Evolutionary conservation across 1,284 basidiomycete genomes (phyloP).

Genomic region (Cutaneotrichosporon sp.): DNA sequence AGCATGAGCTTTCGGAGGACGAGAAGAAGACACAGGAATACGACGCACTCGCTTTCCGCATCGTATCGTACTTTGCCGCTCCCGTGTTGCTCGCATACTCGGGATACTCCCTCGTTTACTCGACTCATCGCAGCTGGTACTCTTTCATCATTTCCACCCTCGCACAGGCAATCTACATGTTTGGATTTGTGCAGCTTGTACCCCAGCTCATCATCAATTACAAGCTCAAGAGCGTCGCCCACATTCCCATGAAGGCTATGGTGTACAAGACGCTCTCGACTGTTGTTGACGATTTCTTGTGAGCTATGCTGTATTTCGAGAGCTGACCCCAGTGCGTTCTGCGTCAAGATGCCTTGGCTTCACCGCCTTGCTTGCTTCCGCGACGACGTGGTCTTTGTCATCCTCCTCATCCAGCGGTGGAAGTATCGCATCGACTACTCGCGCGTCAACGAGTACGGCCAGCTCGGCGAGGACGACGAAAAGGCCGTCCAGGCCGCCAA

Average conservation of each 20-base stretch:
- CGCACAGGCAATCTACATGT: constrained; percentile 63
- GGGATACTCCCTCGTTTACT: constrained; percentile 65
- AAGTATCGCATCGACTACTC: constrained; percentile 93
- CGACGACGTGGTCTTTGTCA: constrained; percentile 79
- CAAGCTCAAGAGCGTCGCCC: constrained; percentile 72
- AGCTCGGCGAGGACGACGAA: constrained; percentile 58
- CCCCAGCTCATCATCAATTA: constrained; percentile 90
- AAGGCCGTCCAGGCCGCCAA: constrained; percentile 20
- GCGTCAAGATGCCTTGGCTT: constrained; percentile 92
- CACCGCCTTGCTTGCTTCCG: constrained; percentile 65
- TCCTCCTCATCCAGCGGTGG: constrained; percentile 67
- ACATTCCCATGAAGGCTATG: constrained; percentile 80
- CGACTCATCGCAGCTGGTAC: constrained; percentile 88
- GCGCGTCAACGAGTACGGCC: constrained; percentile 93
- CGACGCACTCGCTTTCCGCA: constrained; percentile 56
- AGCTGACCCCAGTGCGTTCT: constrained; percentile 42
- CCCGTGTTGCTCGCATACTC: constrained; percentile 84
- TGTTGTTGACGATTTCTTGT: constrained; percentile 85
- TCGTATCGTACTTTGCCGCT: constrained; percentile 82
- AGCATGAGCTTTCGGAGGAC: constrained; percentile 87
- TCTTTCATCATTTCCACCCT: constrained; percentile 77
- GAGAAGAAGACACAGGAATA: constrained; percentile 98
- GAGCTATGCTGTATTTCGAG: constrained; percentile 36
- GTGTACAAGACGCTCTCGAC: constrained; percentile 75
- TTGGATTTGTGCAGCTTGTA: constrained; percentile 92